These are phyloP conservation scores for Parachaetomium inaequale DNA, from an alignment of 495 filamentous ascomycete genomes.

Conservation along the genomic window DNA sequence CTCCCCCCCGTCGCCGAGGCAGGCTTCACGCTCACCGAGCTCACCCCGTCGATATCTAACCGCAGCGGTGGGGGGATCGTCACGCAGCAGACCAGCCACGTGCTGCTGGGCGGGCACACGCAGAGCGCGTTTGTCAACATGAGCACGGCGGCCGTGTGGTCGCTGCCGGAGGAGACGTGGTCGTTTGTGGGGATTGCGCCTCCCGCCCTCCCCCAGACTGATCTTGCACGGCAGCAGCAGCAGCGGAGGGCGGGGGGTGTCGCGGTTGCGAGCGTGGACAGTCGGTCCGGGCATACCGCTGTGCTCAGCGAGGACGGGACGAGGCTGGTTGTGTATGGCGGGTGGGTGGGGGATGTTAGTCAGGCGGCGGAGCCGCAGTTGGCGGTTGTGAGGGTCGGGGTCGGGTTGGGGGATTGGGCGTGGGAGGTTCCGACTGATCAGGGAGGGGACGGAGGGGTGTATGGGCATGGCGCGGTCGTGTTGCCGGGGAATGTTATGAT, in stretches of 20 bases:
- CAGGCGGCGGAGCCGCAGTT: slow-evolving; percentile 77
- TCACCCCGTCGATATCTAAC: slow-evolving; percentile 54
- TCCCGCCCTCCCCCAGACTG: slow-evolving; percentile 17
- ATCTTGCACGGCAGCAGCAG: neutral
- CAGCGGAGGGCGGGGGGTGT: neutral
- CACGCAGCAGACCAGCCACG: slow-evolving; percentile 67
- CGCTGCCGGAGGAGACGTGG: slow-evolving; percentile 81
- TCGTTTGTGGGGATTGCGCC: slow-evolving; percentile 64
- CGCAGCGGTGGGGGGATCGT: slow-evolving; percentile 50
- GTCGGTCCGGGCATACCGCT: slow-evolving; percentile 81
- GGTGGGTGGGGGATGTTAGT: slow-evolving; percentile 80
- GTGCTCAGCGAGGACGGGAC: slow-evolving; percentile 73
- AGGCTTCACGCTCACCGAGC: slow-evolving; percentile 75
- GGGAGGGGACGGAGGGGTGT: slow-evolving; percentile 54
- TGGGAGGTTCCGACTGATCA: slow-evolving; percentile 63
- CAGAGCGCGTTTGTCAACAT: slow-evolving; percentile 83
- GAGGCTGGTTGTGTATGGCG: slow-evolving; percentile 72
- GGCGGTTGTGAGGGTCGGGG: slow-evolving; percentile 66
- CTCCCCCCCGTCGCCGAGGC: slow-evolving; percentile 70
- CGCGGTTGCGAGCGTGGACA: slow-evolving; percentile 50
- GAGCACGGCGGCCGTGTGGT: slow-evolving; percentile 84
- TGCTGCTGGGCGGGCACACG: slow-evolving; percentile 85
- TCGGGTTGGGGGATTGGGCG: slow-evolving; percentile 68
- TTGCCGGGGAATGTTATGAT: slow-evolving; percentile 87
- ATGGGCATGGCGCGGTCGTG: slow-evolving; percentile 81